A percentile compares a stretch with the other conserved stretches of the same genome.
These are phyloP conservation scores for Babesia microti DNA, from an alignment of 169 alveolate species.

Conservation along the genomic window DNA sequence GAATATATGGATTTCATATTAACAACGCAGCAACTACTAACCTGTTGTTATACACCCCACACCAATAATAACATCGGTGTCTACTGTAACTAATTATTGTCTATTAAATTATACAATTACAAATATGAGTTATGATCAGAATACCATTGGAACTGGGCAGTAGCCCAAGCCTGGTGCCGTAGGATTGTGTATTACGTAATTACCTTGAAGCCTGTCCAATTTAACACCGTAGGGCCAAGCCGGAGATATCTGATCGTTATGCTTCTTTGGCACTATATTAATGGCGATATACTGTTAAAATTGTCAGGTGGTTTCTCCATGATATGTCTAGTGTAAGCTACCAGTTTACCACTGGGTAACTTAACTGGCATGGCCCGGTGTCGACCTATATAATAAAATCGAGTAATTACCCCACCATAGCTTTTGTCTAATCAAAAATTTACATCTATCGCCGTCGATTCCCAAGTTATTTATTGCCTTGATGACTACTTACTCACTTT, in stretches of 20 bases:
- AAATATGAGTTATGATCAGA: conserved; percentile 8
- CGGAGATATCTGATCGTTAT: conserved; percentile 49
- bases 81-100: too few relatives aligned
- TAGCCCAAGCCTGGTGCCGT: conserved; percentile 68
- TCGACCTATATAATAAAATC: conserved; percentile 14
- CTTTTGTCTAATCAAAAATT: conserved; percentile 68
- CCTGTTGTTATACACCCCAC: too few relatives aligned
- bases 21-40: too few relatives aligned
- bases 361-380: conserved; percentile 62
- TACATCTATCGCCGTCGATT: conserved; percentile 73
- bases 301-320: conserved; percentile 67
- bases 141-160: conserved; percentile 67
- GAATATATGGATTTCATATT: conserved; percentile 58
- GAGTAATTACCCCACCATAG: conserved; percentile 63
- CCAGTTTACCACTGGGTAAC: conserved; percentile 59
- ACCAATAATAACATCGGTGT: too few relatives aligned
- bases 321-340: conserved; percentile 71
- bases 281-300: conserved; percentile 20
- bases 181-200: conserved; percentile 60
- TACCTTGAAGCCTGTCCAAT: conserved; percentile 53
- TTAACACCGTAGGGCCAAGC: conserved; percentile 69
- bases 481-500: conserved; percentile 16
- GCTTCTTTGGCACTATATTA: conserved; percentile 44
- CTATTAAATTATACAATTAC: too few relatives aligned
- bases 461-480: conserved; percentile 68